phyloP scores from a whole-genome alignment of 257 asterid species.

The Gentiana macrophylla region DNA sequence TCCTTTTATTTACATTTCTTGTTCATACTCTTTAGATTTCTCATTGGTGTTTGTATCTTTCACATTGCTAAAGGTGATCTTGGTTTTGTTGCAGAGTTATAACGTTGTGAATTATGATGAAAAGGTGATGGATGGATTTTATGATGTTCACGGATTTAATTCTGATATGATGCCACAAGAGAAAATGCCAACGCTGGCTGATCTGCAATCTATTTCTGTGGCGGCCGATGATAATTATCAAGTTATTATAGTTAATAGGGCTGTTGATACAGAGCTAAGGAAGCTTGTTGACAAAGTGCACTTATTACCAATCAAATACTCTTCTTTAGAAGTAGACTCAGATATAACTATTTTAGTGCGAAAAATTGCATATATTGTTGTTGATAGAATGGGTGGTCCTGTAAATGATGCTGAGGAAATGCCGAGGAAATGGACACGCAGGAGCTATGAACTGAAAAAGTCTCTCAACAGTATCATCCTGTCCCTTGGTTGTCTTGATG shows the following conservation, averaged over 20 bases:
- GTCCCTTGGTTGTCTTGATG: slow-evolving; percentile 86
- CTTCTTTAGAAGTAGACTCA: slow-evolving; percentile 37
- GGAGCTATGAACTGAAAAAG: slow-evolving; percentile 55
- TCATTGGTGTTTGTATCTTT: slow-evolving; percentile 1
- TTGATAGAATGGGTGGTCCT: slow-evolving; percentile 88
- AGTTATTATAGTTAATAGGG: slow-evolving; percentile 73
- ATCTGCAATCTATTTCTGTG: slow-evolving; percentile 57
- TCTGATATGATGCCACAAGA: slow-evolving; percentile 48
- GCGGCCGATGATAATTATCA: slow-evolving; percentile 52
- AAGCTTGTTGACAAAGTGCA: slow-evolving; percentile 76
- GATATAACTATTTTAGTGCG: slow-evolving; percentile 46
- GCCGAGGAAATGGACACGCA: slow-evolving; percentile 65
- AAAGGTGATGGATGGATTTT: slow-evolving; percentile 87
- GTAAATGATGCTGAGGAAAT: slow-evolving; percentile 86
- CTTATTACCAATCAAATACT: slow-evolving; percentile 44
- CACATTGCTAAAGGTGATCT: background rate
- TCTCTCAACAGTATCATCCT: slow-evolving; percentile 44
- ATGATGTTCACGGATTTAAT: slow-evolving; percentile 73
- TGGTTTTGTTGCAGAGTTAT: slow-evolving; percentile 40
- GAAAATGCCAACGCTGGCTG: slow-evolving; percentile 66
- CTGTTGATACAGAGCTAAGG: slow-evolving; percentile 52
- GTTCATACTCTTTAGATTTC: too few relatives aligned
- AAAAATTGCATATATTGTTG: slow-evolving; percentile 75
- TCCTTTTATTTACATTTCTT: too few relatives aligned
- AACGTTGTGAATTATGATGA: slow-evolving; percentile 81